These are phyloP conservation scores for Lunularia cruciata DNA, from an alignment of 225 moss, liverwort and hornwort genomes.

Conservation along the genomic window DNA sequence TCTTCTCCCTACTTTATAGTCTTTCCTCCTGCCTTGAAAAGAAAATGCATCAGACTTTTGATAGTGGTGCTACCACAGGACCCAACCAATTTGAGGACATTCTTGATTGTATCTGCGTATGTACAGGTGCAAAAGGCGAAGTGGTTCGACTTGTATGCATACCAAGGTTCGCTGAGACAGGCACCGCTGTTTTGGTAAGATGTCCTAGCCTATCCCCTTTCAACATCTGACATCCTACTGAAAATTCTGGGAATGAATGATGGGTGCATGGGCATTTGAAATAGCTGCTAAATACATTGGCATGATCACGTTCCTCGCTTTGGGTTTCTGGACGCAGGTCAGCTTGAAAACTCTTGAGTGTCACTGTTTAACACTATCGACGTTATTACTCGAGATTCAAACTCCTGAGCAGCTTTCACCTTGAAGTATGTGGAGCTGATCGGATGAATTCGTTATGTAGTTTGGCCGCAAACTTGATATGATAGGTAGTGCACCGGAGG, in stretches of 20 bases:
- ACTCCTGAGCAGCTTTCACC: neutral
- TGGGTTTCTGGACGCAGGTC: constrained; percentile 20
- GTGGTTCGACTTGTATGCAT: constrained; percentile 74
- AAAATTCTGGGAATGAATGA: neutral
- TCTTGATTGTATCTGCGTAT: neutral
- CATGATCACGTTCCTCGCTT: too few species aligned
- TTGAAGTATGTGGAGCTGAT: neutral
- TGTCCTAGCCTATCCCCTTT: neutral
- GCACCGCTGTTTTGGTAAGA: constrained; percentile 74
- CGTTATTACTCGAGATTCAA: constrained; percentile 14
- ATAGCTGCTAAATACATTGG: too few species aligned
- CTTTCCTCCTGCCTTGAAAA: neutral
- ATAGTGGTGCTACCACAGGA: neutral
- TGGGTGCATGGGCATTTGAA: neutral
- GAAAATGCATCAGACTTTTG: too few species aligned
- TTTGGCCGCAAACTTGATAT: too few species aligned
- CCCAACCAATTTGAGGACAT: too few species aligned
- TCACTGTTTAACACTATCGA: constrained; percentile 40
- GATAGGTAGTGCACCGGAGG: too few species aligned
- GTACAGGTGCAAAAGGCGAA: constrained; percentile 66
- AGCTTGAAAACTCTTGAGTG: constrained; percentile 42
- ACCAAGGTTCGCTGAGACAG: constrained; percentile 75
- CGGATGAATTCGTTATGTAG: too few species aligned
- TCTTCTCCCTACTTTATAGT: too few species aligned
- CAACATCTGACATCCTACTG: neutral